Conservation (phyloP, 164 flowering plant genomes). For the Macadamia integrifolia region DNA sequence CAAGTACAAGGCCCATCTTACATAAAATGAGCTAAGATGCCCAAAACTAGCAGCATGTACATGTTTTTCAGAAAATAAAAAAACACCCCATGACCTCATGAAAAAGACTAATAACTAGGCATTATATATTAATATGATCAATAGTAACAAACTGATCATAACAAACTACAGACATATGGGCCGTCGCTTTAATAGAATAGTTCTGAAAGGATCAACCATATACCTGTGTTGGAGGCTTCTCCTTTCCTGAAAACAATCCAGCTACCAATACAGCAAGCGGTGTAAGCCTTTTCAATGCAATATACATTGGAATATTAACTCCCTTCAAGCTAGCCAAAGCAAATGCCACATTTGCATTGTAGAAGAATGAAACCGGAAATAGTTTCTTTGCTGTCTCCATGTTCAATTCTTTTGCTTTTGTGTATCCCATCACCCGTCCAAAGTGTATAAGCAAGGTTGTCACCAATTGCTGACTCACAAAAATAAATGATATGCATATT, state of each 20-base stretch:
- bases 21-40: no score
- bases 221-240: constrained; percentile 85
- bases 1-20: no score
- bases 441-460: constrained; percentile 75
- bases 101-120: neutral
- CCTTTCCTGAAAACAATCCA: constrained; percentile 80
- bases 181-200: neutral
- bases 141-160: neutral
- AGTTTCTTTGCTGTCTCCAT: constrained; percentile 71
- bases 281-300: constrained; percentile 95
- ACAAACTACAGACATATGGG: neutral
- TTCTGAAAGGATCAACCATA: constrained; percentile 5
- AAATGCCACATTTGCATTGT: constrained; percentile 95
- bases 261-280: constrained; percentile 96
- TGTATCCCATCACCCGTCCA: constrained; percentile 73
- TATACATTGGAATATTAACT: constrained; percentile 98
- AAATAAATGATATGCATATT: constrained; percentile 5
- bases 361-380: constrained; percentile 74
- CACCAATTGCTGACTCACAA: constrained; percentile 65
- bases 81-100: no score
- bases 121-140: neutral
- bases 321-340: constrained; percentile 98
- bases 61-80: neutral
- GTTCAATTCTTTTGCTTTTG: constrained; percentile 51
- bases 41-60: neutral